Conservation (phyloP, 805 yeast species). For the Metschnikowia cubensis region DNA sequence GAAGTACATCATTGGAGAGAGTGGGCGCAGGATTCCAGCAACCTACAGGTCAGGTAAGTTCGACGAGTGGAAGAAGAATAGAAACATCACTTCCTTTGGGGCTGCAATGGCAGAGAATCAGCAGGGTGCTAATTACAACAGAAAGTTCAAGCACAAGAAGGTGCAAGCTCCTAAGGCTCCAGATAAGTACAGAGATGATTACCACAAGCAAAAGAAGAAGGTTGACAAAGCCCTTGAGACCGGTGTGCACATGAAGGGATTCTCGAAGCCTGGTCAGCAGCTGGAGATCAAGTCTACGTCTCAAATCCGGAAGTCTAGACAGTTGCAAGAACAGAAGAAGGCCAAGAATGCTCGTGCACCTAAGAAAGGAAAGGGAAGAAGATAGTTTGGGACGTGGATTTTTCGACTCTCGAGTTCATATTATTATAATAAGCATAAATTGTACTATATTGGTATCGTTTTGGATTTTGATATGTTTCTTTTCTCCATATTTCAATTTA, state of each 20-base stretch:
- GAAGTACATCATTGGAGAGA: constrained; percentile 89
- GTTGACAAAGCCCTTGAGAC: constrained; percentile 74
- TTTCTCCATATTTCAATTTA: no score
- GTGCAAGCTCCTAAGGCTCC: constrained; percentile 82
- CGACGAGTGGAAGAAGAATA: constrained; percentile 83
- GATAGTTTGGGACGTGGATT: background rate
- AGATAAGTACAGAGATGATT: constrained; percentile 88
- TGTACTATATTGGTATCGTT: no score
- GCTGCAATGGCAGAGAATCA: constrained; percentile 16
- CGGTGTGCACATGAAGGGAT: constrained; percentile 71
- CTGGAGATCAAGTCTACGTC: constrained; percentile 65
- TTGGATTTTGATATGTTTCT: no score
- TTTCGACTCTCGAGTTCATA: background rate
- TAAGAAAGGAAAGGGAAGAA: constrained; percentile 21
- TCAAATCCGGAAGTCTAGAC: constrained; percentile 76
- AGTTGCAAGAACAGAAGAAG: constrained; percentile 60
- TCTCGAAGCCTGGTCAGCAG: constrained; percentile 42
- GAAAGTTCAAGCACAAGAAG: constrained; percentile 67
- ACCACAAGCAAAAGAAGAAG: constrained; percentile 72
- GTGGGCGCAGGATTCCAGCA: constrained; percentile 91
- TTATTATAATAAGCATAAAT: background rate
- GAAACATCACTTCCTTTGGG: constrained; percentile 48
- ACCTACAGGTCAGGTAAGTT: constrained; percentile 85
- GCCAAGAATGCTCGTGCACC: constrained; percentile 84
- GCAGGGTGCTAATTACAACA: constrained; percentile 23